Evolutionary conservation across 2,329 filamentous ascomycete species (phyloP).

Genomic region (Gaeumannomyces sp.): DNA sequence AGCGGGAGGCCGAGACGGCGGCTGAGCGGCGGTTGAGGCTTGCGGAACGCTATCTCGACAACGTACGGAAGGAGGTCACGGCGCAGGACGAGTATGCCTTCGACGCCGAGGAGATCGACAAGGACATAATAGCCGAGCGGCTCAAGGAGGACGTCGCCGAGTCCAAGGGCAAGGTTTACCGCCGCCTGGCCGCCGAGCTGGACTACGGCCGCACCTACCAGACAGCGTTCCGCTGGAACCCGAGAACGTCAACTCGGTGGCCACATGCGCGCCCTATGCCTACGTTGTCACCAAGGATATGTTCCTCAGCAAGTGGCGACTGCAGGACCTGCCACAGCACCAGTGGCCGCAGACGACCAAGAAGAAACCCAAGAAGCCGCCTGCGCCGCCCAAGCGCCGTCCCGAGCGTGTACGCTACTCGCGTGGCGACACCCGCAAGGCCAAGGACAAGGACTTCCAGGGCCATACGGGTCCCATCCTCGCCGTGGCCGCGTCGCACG

Average conservation of each 20-base stretch:
- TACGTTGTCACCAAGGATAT: conserved; percentile 88
- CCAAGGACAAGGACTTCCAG: conserved; percentile 59
- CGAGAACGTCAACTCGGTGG: conserved; percentile 70
- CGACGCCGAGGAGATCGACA: conserved; percentile 88
- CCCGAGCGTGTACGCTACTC: conserved; percentile 58
- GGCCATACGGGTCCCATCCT: conserved; percentile 79
- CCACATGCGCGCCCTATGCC: conserved; percentile 69
- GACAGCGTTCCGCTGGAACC: conserved; percentile 72
- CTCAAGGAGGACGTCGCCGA: conserved; percentile 90
- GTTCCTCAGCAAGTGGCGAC: conserved; percentile 81
- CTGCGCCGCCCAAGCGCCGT: conserved; percentile 52
- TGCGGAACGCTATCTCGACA: conserved; percentile 88
- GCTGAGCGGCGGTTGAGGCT: conserved; percentile 81
- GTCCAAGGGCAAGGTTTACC: conserved; percentile 82
- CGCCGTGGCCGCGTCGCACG: conserved; percentile 77
- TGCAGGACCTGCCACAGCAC: conserved; percentile 59
- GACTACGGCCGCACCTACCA: conserved; percentile 62
- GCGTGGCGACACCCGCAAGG: conserved; percentile 55
- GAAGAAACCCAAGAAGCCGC: conserved; percentile 52
- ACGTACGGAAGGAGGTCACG: conserved; percentile 69
- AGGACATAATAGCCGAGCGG: conserved; percentile 84
- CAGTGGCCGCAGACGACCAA: conserved; percentile 54
- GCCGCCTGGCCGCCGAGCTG: conserved; percentile 67
- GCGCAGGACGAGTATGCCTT: conserved; percentile 70
- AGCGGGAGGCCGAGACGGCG: conserved; percentile 79